Evolutionary conservation across 768 basidiomycete genomes (phyloP).

Genomic region (Chiua virens): DNA sequence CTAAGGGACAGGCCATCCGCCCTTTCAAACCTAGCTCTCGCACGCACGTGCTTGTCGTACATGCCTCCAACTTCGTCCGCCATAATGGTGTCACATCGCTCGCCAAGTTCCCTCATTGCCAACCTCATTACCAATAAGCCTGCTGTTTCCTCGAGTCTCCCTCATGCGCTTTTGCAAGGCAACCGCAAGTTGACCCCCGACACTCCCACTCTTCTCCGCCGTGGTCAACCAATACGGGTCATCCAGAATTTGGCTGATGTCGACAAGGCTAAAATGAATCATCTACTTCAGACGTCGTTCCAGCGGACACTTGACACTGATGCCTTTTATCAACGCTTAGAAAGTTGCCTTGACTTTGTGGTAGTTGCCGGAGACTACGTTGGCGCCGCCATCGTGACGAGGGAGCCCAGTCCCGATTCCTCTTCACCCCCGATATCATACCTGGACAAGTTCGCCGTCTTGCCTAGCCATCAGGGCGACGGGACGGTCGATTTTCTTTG

Average conservation of each 20-base stretch:
- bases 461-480: slow-evolving; percentile 93
- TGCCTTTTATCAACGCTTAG: slow-evolving; percentile 78
- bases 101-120: slow-evolving; percentile 90
- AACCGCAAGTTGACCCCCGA: slow-evolving; percentile 83
- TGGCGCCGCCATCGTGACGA: slow-evolving; percentile 92
- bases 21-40: slow-evolving; percentile 80
- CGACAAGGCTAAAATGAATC: slow-evolving; percentile 71
- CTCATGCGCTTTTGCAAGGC: slow-evolving; percentile 88
- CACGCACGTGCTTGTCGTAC: slow-evolving; percentile 81
- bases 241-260: slow-evolving; percentile 68
- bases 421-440: slow-evolving; percentile 66
- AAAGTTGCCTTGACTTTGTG: slow-evolving; percentile 80
- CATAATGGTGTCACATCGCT: slow-evolving; percentile 96
- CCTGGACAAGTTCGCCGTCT: slow-evolving; percentile 97
- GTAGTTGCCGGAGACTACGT: slow-evolving; percentile 95
- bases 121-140: slow-evolving; percentile 99
- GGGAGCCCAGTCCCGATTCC: slow-evolving; percentile 42
- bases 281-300: slow-evolving; percentile 89
- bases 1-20: slow-evolving; percentile 76
- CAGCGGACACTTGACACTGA: slow-evolving; percentile 65
- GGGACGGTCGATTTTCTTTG: slow-evolving; percentile 99
- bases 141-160: slow-evolving; percentile 91
- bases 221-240: slow-evolving; percentile 85
- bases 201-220: slow-evolving; percentile 90
- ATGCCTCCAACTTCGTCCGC: slow-evolving; percentile 96